Evolutionary conservation across 2,329 filamentous ascomycete species (phyloP).

Genomic region (Sporothrix variecibatus): DNA sequence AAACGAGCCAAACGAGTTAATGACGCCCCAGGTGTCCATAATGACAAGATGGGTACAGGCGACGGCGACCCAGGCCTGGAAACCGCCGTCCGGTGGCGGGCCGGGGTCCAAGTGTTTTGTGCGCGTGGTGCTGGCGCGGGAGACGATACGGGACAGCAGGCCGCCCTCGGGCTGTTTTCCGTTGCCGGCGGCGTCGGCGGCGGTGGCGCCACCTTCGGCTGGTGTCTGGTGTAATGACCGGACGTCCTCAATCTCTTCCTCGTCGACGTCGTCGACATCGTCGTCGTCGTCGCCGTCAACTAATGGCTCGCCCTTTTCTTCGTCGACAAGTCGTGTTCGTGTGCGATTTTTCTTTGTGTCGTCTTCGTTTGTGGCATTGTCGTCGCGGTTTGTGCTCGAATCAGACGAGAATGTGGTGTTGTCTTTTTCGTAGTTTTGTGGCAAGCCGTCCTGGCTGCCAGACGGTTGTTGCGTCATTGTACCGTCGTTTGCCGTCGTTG

Average conservation of each 20-base stretch:
- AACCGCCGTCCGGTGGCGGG: constrained; percentile 55
- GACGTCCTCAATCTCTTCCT: background rate
- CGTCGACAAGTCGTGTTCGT: background rate
- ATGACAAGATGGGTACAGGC: constrained; percentile 49
- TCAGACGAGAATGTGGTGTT: background rate
- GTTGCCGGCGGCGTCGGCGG: background rate
- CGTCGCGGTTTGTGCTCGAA: constrained; percentile 15
- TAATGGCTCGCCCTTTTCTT: constrained; percentile 17
- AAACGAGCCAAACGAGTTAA: constrained; percentile 59
- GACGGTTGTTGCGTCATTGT: background rate
- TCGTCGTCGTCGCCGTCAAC: constrained; percentile 7
- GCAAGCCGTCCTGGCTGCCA: background rate
- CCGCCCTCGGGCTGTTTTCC: constrained; percentile 17
- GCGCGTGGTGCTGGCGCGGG: constrained; percentile 45
- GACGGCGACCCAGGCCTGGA: constrained; percentile 50
- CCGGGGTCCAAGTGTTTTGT: constrained; percentile 39
- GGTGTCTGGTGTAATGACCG: background rate
- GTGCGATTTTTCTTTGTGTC: background rate
- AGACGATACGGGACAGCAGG: constrained; percentile 44
- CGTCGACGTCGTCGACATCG: background rate
- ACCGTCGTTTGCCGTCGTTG: background rate
- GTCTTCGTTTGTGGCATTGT: background rate
- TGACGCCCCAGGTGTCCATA: constrained; percentile 57
- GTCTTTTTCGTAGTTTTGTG: background rate
- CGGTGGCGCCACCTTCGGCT: background rate